phyloP scores from a whole-genome alignment of 192 early-diverging fungal species.

The Chytriomyces confervae region DNA sequence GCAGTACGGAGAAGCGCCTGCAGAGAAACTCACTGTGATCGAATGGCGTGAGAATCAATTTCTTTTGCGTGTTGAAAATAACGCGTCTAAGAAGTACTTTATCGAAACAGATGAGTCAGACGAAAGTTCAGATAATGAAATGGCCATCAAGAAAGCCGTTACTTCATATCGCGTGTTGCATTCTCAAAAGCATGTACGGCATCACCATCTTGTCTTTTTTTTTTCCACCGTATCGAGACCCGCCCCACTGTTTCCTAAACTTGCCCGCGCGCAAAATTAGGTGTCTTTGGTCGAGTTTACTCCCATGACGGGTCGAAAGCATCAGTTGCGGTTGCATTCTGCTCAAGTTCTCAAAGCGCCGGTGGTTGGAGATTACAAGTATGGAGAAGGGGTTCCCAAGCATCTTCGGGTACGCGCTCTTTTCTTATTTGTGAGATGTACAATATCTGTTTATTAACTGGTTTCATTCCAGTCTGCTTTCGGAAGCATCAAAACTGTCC shows the following conservation, averaged over 20 bases:
- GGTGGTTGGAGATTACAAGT: conserved; percentile 55
- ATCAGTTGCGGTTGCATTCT: conserved; percentile 56
- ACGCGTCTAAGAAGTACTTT: neutral
- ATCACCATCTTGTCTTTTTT: neutral
- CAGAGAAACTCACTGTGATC: conserved; percentile 39
- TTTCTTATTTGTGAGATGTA: neutral
- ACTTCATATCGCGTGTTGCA: conserved; percentile 29
- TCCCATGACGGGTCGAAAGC: conserved; percentile 55
- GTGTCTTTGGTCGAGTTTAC: conserved; percentile 42
- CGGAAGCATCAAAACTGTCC: conserved; percentile 40
- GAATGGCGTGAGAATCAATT: conserved; percentile 45
- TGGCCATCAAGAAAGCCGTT: conserved; percentile 40
- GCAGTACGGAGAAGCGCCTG: conserved; percentile 29
- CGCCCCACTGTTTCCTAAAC: neutral
- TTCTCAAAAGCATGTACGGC: conserved; percentile 21
- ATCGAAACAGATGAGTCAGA: conserved; percentile 33
- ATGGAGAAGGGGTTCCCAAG: conserved; percentile 46
- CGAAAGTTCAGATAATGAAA: neutral
- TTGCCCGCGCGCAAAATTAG: neutral
- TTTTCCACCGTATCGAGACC: neutral
- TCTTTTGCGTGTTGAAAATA: neutral
- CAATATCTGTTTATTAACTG: neutral
- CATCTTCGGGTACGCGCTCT: conserved; percentile 30
- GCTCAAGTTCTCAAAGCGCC: conserved; percentile 40
- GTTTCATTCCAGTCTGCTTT: conserved; percentile 29